A percentile compares a stretch with the other conserved stretches of the same genome.
phyloP scores from a whole-genome alignment of 1,284 basidiomycete species.

The Rhodotorula sp. region DNA sequence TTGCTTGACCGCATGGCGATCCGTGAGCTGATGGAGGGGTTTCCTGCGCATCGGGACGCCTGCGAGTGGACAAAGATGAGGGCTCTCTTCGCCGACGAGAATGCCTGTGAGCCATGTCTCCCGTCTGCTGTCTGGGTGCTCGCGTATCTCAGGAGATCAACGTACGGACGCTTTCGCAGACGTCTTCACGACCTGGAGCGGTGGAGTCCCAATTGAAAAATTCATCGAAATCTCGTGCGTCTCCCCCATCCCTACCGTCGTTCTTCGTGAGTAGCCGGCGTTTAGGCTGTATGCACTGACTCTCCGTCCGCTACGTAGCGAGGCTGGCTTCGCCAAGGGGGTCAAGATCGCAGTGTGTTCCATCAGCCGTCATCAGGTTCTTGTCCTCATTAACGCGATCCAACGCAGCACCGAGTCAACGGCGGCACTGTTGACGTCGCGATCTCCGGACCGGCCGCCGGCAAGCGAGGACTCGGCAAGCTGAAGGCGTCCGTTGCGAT shows the following conservation, averaged over 20 bases:
- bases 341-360: slow-evolving; percentile 42
- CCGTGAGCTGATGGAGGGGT: slow-evolving; percentile 45
- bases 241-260: background rate
- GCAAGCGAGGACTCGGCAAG: slow-evolving; percentile 45
- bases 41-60: slow-evolving; percentile 45
- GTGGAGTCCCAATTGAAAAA: slow-evolving; percentile 46
- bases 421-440: slow-evolving; percentile 46
- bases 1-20: slow-evolving; percentile 40
- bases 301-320: background rate
- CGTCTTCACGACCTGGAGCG: slow-evolving; percentile 48
- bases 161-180: no score
- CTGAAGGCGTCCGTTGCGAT: slow-evolving; percentile 42
- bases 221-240: slow-evolving; percentile 43
- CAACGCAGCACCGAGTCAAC: slow-evolving; percentile 42
- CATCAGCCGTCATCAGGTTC: background rate
- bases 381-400: background rate
- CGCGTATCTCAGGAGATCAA: no score
- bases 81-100: slow-evolving; percentile 45
- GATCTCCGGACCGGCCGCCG: slow-evolving; percentile 34
- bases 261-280: background rate
- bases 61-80: slow-evolving; percentile 46
- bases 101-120: slow-evolving; percentile 30
- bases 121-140: no score
- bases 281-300: background rate
- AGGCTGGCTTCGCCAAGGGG: slow-evolving; percentile 44